Evolutionary conservation across 768 basidiomycete species (phyloP).

Genomic region (Lactifluus piperatus): DNA sequence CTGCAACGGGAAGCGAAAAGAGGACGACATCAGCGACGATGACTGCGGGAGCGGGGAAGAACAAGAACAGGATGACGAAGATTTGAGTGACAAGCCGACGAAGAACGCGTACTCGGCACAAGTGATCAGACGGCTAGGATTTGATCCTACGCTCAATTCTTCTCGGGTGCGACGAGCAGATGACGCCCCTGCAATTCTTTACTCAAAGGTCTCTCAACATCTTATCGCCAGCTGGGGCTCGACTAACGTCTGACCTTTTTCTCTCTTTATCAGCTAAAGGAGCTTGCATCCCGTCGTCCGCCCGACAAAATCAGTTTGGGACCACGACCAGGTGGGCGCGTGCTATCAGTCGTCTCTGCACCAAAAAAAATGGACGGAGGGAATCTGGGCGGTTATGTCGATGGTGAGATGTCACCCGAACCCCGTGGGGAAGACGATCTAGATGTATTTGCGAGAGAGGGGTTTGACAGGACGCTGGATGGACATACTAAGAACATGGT

Average conservation of each 20-base stretch:
- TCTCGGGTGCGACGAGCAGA: slow-evolving; percentile 35
- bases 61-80: slow-evolving; percentile 4
- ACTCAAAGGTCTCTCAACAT: slow-evolving; percentile 45
- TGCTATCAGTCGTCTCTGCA: slow-evolving; percentile 51
- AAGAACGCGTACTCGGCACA: slow-evolving; percentile 55
- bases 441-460: background rate
- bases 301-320: slow-evolving; percentile 50
- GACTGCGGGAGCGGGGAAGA: slow-evolving; percentile 15
- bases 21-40: slow-evolving; percentile 17
- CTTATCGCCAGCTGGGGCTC: background rate
- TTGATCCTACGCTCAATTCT: slow-evolving; percentile 60
- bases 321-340: slow-evolving; percentile 52
- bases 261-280: slow-evolving; percentile 37
- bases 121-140: slow-evolving; percentile 65
- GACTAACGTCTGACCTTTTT: background rate
- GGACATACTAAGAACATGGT: slow-evolving; percentile 11
- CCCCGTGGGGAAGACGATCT: background rate
- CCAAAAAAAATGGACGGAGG: slow-evolving; percentile 24
- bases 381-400: background rate
- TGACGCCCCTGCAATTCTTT: slow-evolving; percentile 29
- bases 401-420: background rate
- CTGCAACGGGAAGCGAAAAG: slow-evolving; percentile 19
- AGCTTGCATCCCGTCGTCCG: slow-evolving; percentile 43
- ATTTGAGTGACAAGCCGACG: slow-evolving; percentile 10
- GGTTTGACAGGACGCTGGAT: too few species aligned